Evolutionary conservation across 768 basidiomycete genomes (phyloP), one percentile per base, ranked within the genome.

Genomic region (Trametopsis cervina): DNA sequence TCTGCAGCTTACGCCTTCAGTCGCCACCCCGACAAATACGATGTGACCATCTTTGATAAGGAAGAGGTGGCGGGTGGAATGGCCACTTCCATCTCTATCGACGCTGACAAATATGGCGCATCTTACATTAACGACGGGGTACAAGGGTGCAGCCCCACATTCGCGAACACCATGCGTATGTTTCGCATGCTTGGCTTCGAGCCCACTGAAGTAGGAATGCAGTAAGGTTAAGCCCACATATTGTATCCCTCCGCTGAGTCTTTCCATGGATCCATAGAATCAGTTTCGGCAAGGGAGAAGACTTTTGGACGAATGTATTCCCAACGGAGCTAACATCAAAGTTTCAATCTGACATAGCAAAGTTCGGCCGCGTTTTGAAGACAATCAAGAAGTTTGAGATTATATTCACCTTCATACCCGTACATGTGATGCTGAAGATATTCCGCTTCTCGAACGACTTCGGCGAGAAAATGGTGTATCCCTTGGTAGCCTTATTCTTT

Each of bases 291-390:
- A 62, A 65, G 46, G 63, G 57, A 41, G 57, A 62, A 36, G 59
- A 64, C 47, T 70, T 70, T 44, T 70, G 68, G 68, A 63, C 66
- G 26, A 69, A 69, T 43, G 66, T 70, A 46, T 69, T 65, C 46
- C 69, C 68, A 5, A 58, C 63, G 2, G 47, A 52, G 20, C 57
- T 67, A 18, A 60, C 63, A n/a, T 42, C 58, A 7, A 52, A 60
- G 33, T 63, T 63, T 49, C 46, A 59, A 25, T 47, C 51, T 20
- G 63, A 68, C 46, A 65, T 67, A 39, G 57, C 57, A 37, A 63
- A 63, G 46, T 67, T 70, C 37, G 63, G 61, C 4, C 51, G 60
- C 22, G 62, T 58, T 2, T 55, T 69, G 15, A 59, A 60, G 36
- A 51, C 55, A 4, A 66, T 66, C 44, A 64, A 66, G 54, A 57